Conservation (phyloP, 2,329 filamentous ascomycete genomes). For the Zymoseptoria brevis region DNA sequence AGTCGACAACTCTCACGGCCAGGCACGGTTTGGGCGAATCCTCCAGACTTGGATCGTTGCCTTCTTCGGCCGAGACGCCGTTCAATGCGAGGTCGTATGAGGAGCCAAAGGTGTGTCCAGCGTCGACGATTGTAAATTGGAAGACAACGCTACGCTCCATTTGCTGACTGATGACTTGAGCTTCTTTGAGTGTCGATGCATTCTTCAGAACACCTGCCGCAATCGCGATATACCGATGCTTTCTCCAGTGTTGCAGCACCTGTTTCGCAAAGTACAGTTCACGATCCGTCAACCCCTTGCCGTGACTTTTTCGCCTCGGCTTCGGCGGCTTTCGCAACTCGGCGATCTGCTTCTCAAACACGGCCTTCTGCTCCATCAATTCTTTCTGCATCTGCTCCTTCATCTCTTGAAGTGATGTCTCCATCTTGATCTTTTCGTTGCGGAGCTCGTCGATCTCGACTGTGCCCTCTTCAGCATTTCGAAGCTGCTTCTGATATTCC, state of each 20-base stretch:
- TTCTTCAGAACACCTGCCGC: slow-evolving; percentile 85
- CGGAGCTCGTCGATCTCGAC: slow-evolving; percentile 77
- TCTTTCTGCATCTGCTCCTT: slow-evolving; percentile 87
- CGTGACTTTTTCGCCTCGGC: slow-evolving; percentile 16
- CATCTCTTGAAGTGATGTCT: slow-evolving; percentile 65
- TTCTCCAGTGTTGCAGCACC: slow-evolving; percentile 67
- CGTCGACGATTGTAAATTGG: slow-evolving; percentile 86
- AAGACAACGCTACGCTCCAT: slow-evolving; percentile 90
- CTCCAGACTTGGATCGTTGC: slow-evolving; percentile 61
- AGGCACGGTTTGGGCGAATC: slow-evolving; percentile 81
- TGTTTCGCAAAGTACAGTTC: slow-evolving; percentile 64
- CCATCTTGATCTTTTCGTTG: slow-evolving; percentile 77
- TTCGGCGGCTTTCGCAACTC: slow-evolving; percentile 48
- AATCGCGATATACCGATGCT: slow-evolving; percentile 85
- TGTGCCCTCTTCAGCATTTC: slow-evolving; percentile 63
- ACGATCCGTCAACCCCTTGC: slow-evolving; percentile 56
- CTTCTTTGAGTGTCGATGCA: slow-evolving; percentile 82
- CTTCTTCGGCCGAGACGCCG: slow-evolving; percentile 78
- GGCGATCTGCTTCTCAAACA: slow-evolving; percentile 77
- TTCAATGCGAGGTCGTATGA: slow-evolving; percentile 96
- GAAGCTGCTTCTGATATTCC: slow-evolving; percentile 70
- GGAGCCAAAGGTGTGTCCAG: slow-evolving; percentile 80
- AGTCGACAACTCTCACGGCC: slow-evolving; percentile 83
- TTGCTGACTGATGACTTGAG: slow-evolving; percentile 95
- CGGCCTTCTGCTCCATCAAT: slow-evolving; percentile 71